phyloP scores from a whole-genome alignment of 805 yeast genomes.

The Diddensiella santjacobensis region DNA sequence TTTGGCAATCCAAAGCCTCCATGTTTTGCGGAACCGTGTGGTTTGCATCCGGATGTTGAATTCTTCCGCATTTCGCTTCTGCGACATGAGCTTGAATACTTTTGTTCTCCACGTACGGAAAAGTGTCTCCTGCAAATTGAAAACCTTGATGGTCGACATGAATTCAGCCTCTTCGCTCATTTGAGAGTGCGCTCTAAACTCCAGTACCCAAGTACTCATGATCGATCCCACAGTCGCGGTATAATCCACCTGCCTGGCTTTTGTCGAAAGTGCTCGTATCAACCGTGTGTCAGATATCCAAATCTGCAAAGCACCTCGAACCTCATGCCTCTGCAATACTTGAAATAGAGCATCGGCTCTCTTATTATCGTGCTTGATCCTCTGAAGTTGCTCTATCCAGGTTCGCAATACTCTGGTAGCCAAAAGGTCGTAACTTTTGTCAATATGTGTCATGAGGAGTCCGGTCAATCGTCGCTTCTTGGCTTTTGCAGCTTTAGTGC shows the following conservation, averaged over 20 bases:
- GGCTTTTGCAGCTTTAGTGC: neutral
- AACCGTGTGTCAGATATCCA: neutral
- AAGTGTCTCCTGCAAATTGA: constrained; percentile 11
- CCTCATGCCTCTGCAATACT: too few relatives aligned
- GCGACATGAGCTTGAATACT: constrained; percentile 17
- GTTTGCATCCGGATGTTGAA: constrained; percentile 13
- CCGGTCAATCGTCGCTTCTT: neutral
- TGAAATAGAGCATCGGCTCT: neutral
- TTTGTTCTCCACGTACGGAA: constrained; percentile 24
- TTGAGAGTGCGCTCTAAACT: neutral
- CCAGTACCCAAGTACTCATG: neutral
- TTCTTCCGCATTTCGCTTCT: constrained; percentile 21
- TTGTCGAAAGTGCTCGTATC: neutral
- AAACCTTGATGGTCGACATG: constrained; percentile 9
- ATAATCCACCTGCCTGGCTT: neutral
- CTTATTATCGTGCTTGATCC: neutral
- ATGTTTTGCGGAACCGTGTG: constrained; percentile 13
- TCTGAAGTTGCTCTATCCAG: neutral
- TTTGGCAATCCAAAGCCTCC: constrained; percentile 25
- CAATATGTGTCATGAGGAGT: neutral
- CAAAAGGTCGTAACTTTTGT: neutral
- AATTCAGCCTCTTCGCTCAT: constrained; percentile 15
- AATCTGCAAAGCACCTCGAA: neutral
- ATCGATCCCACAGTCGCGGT: neutral
- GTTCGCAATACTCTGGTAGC: neutral